Conservation (phyloP, 1,284 basidiomycete species). For the Lentinula novae-zelandiae region DNA sequence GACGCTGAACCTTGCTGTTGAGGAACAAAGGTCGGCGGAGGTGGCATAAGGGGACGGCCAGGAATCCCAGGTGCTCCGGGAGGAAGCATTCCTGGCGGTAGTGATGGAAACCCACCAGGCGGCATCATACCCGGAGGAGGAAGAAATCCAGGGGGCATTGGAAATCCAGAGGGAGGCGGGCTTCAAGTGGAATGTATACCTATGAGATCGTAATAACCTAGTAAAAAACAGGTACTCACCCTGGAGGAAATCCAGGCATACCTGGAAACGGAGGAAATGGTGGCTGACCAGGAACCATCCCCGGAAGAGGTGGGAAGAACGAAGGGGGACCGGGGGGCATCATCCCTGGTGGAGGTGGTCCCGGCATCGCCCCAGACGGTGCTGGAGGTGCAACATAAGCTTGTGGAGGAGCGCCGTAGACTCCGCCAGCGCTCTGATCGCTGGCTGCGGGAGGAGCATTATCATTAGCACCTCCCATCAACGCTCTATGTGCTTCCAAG, state of each 20-base stretch:
- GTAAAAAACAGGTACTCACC: constrained; percentile 15
- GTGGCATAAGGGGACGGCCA: constrained; percentile 19
- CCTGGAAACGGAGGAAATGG: constrained; percentile 24
- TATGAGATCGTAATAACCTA: constrained; percentile 12
- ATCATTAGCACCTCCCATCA: constrained; percentile 74
- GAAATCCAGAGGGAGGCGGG: constrained; percentile 37
- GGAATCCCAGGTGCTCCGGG: constrained; percentile 2
- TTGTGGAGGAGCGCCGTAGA: constrained; percentile 68
- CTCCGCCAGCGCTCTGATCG: constrained; percentile 38
- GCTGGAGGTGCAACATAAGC: constrained; percentile 58
- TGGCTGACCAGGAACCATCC: constrained; percentile 29
- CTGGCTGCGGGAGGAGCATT: constrained; percentile 32
- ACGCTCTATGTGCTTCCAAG: constrained; percentile 84
- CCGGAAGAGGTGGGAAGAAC: constrained; percentile 25
- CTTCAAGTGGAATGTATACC: constrained; percentile 1
- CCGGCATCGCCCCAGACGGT: constrained; percentile 37
- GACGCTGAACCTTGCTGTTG: constrained; percentile 27
- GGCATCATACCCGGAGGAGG: constrained; percentile 20
- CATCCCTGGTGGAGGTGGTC: constrained; percentile 32
- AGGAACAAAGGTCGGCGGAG: constrained; percentile 25
- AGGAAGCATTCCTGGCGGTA: constrained; percentile 8
- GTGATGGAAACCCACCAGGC: constrained; percentile 9
- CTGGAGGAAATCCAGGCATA: constrained; percentile 22
- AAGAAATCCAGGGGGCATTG: constrained; percentile 30
- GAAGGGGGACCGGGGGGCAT: constrained; percentile 42